Evolutionary conservation across 129 eudicot species (phyloP).

Genomic region (Escallonia herrerae): DNA sequence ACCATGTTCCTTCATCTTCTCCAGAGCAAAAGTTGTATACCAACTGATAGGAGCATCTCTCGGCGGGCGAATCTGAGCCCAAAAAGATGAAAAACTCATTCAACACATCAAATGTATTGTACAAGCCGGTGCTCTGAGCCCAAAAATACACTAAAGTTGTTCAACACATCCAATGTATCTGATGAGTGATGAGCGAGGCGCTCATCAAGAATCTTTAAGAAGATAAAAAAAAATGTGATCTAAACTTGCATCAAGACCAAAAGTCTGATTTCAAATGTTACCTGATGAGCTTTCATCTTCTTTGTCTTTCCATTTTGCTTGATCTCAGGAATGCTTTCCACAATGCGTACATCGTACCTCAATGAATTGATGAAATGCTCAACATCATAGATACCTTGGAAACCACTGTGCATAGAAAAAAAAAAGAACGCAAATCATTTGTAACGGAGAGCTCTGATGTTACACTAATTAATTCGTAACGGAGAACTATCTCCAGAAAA

Average conservation of each 20-base stretch:
- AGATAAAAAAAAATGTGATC: neutral
- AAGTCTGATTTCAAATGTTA: neutral
- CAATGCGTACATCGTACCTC: slow-evolving; percentile 77
- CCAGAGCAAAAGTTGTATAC: slow-evolving; percentile 71
- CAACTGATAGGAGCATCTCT: slow-evolving; percentile 90
- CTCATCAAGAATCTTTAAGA: too few relatives aligned
- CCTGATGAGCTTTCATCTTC: slow-evolving; percentile 83
- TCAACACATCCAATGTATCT: too few relatives aligned
- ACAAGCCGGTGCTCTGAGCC: too few relatives aligned
- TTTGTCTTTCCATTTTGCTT: slow-evolving; percentile 70
- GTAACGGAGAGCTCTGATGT: neutral
- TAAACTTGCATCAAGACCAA: slow-evolving; percentile 1
- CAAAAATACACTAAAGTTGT: too few relatives aligned
- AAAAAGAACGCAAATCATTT: neutral
- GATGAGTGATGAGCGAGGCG: too few relatives aligned
- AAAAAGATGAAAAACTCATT: slow-evolving; percentile 1
- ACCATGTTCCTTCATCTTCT: slow-evolving; percentile 90
- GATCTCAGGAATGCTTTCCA: slow-evolving; percentile 76
- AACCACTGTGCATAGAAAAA: slow-evolving; percentile 43
- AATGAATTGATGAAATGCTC: slow-evolving; percentile 76
- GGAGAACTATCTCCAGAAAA: neutral
- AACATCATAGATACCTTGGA: slow-evolving; percentile 85
- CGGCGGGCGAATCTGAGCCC: slow-evolving; percentile 66
- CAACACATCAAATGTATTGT: neutral
- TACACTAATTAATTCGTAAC: neutral